Evolutionary conservation across 805 yeast species (phyloP), one percentile per base, ranked within the genome.

Genomic region (Monosporozyma aerobia): DNA sequence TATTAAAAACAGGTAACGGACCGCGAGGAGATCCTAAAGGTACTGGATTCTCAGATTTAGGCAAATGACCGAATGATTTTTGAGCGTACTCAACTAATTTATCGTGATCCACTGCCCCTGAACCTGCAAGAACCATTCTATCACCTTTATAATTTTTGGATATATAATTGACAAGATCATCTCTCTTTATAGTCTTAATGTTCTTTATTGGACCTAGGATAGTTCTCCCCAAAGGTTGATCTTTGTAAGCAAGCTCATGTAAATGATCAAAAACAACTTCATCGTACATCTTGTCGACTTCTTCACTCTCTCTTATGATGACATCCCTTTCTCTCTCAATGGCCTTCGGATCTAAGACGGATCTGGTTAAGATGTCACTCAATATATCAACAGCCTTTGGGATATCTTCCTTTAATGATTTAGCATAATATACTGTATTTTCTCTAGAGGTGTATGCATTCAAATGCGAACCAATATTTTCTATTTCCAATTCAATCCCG

Each of bases 391-490:
- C 87, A 23, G 95, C 83, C 63, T 81, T 81, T 55, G 90, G 87
- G 46, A 95, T 83, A 64, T 95, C 96, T 35, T 77, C 77, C 59
- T 81, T 78, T 53, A 90, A 74, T 32, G 97, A 80, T 70, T 89
- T 90, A 48, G 98, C 96, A 70, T 90, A 94, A 70, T 90, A 94
- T 8, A 92, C 99, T 1, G 99, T 94, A 71, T 90, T 90, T 67
- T 94, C 99, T 64, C 99, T 81, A 22, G 97, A 89, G 2, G 99
- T 94, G 74, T 94, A 94, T n/a, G 99, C 99, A 68, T 95, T 94
- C 63, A 94, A 79, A 72, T 94, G 99, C 27, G 97, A 89, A 3
- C 99, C 99, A 63, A 90, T 80, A 73, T 94, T 86, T 70, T 94
- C 99, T 54, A 94, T 88, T 71, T 94, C 98, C 47, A 90, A 74